Percentiles rank a stretch among this genome's conserved stretches.
phyloP scores from a whole-genome alignment of 495 filamentous ascomycete species.

The Neurospora cerealis region DNA sequence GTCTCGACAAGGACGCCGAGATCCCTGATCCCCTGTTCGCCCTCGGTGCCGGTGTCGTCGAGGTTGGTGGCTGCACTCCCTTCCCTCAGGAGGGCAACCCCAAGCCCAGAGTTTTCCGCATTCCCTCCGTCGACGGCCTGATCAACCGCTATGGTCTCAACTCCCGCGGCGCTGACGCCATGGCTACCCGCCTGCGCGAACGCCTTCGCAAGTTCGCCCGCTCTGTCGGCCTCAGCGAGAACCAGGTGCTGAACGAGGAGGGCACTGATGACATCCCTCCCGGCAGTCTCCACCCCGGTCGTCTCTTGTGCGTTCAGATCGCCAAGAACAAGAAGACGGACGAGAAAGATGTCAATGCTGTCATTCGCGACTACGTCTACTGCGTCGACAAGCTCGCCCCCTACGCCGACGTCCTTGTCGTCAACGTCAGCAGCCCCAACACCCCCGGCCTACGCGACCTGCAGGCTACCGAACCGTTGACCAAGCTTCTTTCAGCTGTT shows the following conservation, averaged over 20 bases:
- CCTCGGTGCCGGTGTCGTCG: constrained; percentile 72
- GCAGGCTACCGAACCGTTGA: constrained; percentile 73
- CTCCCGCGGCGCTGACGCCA: constrained; percentile 75
- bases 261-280: constrained; percentile 50
- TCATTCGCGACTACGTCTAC: constrained; percentile 74
- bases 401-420: constrained; percentile 89
- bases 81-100: constrained; percentile 78
- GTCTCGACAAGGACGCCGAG: constrained; percentile 88
- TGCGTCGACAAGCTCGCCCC: constrained; percentile 71
- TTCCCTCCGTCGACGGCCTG: constrained; percentile 70
- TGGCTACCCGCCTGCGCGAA: constrained; percentile 69
- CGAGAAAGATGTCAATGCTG: constrained; percentile 72
- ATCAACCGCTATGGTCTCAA: constrained; percentile 96
- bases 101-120: constrained; percentile 75
- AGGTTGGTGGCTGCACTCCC: constrained; percentile 85
- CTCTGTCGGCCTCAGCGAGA: constrained; percentile 55
- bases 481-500: constrained; percentile 67
- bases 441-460: constrained; percentile 80
- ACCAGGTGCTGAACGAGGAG: constrained; percentile 61
- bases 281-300: constrained; percentile 63
- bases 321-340: constrained; percentile 93
- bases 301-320: constrained; percentile 82
- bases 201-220: constrained; percentile 69
- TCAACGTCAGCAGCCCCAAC: constrained; percentile 95
- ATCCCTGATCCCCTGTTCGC: constrained; percentile 74